phyloP scores from a whole-genome alignment of 139 green algal genomes.

The Yamagishiella unicocca region DNA sequence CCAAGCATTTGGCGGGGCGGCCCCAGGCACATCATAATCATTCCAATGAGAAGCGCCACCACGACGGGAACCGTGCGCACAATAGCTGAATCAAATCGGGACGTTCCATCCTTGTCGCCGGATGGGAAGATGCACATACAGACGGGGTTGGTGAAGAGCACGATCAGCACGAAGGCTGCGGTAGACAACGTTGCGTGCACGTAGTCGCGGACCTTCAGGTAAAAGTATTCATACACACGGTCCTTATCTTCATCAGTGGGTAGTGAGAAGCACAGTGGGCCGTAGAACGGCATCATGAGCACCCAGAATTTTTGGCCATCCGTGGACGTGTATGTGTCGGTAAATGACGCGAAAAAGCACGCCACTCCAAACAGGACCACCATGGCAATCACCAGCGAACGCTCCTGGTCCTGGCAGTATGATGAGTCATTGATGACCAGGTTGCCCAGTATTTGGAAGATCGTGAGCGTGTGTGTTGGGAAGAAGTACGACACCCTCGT shows the following conservation, averaged over 20 bases:
- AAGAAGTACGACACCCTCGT: conserved; percentile 57
- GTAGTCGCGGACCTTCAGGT: conserved; percentile 58
- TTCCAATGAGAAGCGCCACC: conserved; percentile 51
- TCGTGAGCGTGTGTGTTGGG: conserved; percentile 51
- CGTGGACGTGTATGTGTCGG: conserved; percentile 56
- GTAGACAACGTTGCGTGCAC: conserved; percentile 44
- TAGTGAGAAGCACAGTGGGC: conserved; percentile 60
- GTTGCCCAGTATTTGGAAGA: conserved; percentile 51
- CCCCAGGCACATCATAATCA: conserved; percentile 62
- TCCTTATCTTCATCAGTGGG: conserved; percentile 56
- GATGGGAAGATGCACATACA: conserved; percentile 62
- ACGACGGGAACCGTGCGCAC: conserved; percentile 56
- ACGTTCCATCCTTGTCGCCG: conserved; percentile 36
- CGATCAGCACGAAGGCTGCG: conserved; percentile 53
- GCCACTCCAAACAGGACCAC: conserved; percentile 54
- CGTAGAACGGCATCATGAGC: conserved; percentile 48
- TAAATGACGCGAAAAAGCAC: conserved; percentile 52
- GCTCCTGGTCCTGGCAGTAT: conserved; percentile 47
- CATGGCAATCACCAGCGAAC: conserved; percentile 52
- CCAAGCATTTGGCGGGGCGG: conserved; percentile 61
- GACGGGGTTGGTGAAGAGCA: conserved; percentile 60
- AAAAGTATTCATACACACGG: conserved; percentile 62
- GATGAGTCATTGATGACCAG: conserved; percentile 50
- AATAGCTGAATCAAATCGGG: conserved; percentile 33
- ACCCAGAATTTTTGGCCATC: conserved; percentile 53